phyloP scores from a whole-genome alignment of 2,329 filamentous ascomycete species.

The Colletotrichum agaves region DNA sequence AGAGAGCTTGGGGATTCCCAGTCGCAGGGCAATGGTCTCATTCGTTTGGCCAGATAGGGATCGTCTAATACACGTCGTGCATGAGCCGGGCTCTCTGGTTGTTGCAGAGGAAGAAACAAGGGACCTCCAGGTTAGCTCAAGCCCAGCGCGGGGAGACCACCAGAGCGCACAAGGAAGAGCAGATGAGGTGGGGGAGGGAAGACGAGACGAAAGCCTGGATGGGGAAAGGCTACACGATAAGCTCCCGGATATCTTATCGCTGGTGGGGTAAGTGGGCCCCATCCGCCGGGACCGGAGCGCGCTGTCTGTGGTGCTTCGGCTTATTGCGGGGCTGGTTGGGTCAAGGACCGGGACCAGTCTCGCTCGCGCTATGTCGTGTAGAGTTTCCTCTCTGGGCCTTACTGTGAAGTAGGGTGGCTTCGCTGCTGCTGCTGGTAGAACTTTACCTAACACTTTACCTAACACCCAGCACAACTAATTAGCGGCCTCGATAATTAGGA shows the following conservation, averaged over 20 bases:
- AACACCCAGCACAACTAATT: not conserved
- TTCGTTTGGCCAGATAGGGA: slow-evolving; percentile 19
- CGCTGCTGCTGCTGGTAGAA: not conserved
- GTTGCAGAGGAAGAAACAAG: not conserved
- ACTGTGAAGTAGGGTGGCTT: not conserved
- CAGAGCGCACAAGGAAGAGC: not conserved
- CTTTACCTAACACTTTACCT: slow-evolving; percentile 4
- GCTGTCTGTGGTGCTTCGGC: slow-evolving; percentile 15
- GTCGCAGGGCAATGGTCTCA: not conserved
- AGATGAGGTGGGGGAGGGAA: not conserved
- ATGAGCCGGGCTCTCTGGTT: not conserved
- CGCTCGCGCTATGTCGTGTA: slow-evolving; percentile 8
- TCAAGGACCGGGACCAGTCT: slow-evolving; percentile 15
- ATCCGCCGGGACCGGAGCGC: slow-evolving; percentile 19
- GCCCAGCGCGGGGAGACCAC: not conserved
- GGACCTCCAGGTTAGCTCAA: not conserved
- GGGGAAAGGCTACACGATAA: slow-evolving; percentile 34
- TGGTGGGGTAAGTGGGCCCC: not conserved
- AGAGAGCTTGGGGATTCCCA: not conserved
- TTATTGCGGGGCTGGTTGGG: slow-evolving; percentile 1
- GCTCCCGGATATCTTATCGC: slow-evolving; percentile 34
- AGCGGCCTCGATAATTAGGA: not conserved
- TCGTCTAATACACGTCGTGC: slow-evolving; percentile 16
- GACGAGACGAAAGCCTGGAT: slow-evolving; percentile 29
- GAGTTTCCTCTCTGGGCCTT: slow-evolving; percentile 7